These are phyloP conservation scores for Hura crepitans DNA, from an alignment of 441 rosid species.

Conservation along the genomic window DNA sequence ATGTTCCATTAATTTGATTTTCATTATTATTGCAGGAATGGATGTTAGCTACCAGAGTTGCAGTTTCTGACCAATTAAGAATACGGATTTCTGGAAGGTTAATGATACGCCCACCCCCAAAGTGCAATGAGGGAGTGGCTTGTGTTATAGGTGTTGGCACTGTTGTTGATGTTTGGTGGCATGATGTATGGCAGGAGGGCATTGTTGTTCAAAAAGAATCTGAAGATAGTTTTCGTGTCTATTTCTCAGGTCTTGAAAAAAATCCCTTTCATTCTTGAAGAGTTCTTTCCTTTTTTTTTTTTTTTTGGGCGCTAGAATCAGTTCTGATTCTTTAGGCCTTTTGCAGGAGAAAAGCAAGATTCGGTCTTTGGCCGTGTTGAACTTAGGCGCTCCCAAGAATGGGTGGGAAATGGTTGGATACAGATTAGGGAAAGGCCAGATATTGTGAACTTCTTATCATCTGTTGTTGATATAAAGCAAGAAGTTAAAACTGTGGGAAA, in stretches of 20 bases:
- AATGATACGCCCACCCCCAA: constrained; percentile 46
- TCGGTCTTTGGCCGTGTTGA: constrained; percentile 36
- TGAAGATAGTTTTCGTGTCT: constrained; percentile 48
- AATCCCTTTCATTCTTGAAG: background rate
- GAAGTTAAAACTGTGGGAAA: constrained; percentile 21
- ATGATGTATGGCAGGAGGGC: constrained; percentile 90
- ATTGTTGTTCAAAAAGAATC: constrained; percentile 48
- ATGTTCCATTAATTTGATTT: background rate
- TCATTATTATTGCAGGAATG: constrained; percentile 52
- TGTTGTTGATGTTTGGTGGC: constrained; percentile 77
- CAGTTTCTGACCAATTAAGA: constrained; percentile 48
- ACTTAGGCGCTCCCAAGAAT: constrained; percentile 63
- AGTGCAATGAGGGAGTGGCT: constrained; percentile 17
- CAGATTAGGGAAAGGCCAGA: constrained; percentile 40
- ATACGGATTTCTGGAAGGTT: constrained; percentile 48
- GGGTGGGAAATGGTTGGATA: constrained; percentile 60
- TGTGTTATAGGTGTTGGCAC: constrained; percentile 42
- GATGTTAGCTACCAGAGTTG: constrained; percentile 54
- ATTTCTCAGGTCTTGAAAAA: constrained; percentile 56
- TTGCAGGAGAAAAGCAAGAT: constrained; percentile 57
- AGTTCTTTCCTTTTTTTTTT: background rate
- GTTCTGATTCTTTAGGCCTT: constrained; percentile 5
- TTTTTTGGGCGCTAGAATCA: background rate
- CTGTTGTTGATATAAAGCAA: constrained; percentile 29
- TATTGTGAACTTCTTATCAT: constrained; percentile 30